Base-by-base conservation (phyloP, 2,329 filamentous ascomycete genomes). In the Orbilia quercus region DNA sequence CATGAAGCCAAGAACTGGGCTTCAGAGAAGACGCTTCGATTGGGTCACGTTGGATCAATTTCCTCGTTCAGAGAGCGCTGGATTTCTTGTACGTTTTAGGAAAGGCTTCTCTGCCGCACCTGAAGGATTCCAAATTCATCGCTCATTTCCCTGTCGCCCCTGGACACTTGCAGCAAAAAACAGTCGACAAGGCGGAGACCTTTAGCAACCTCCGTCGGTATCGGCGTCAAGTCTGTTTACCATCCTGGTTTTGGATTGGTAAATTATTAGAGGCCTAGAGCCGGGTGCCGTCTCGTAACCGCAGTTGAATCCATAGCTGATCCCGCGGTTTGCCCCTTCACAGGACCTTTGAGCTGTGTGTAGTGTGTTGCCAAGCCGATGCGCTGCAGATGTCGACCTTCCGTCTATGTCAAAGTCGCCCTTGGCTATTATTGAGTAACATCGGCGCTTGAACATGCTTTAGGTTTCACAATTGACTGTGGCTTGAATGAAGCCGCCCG, bases 111-210 rank as follows among this genome's bases (percentile, higher is more conserved):
- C 12, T 16, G 36, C 42, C 34, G 16, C 16, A 58, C 22, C 18
- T 55, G 40, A 53, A 59, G 36, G 53, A 72, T 72, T 72, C 67
- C 67, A 72, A 72, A 72, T 72, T 59, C n/a, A 72, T 40, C 14
- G 14, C 11, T 44, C 23, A 44, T 71, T 71, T 63, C 66, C 66
- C 64, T 59, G 45, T n/a, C n/a, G n/a, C 65, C 36, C 22, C 22
- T 44, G 22, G 40, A 44, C 38, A 28, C 25, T 20, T n/a, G 48
- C 48, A 34, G 25, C 11, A 3, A 5, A 5, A 9, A 9, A 9
- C 28, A 31, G 28, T 31, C 28, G 28, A 31, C 28, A 31, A 31
- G 34, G 34, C 51, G 31, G 51, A 54, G n/a, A 22, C 20, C 16
- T 22, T 2, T 16, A 20, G 4, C 4, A 50, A 2, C 16, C 45